These are phyloP conservation scores for Conticribra guillardii DNA, from an alignment of 108 stramenopile genomes.

Conservation along the genomic window DNA sequence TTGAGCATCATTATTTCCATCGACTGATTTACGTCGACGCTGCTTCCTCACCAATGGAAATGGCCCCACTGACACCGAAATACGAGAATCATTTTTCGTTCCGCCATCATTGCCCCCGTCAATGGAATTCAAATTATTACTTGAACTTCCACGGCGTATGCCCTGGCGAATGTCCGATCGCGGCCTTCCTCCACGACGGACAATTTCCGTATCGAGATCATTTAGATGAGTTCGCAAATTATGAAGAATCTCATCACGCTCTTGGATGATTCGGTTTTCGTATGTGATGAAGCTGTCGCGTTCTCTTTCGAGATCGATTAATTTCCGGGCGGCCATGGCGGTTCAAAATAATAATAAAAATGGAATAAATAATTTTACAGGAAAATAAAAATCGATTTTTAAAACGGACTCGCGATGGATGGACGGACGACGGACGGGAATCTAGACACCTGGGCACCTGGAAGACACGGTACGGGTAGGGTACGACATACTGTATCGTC, in stretches of 20 bases:
- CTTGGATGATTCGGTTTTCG: constrained; percentile 18
- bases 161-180: neutral
- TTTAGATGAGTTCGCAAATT: constrained; percentile 22
- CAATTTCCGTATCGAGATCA: constrained; percentile 25
- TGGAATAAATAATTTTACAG: no score
- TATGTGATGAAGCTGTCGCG: constrained; percentile 8
- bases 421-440: no score
- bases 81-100: no score
- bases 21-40: neutral
- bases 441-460: no score
- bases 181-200: constrained; percentile 28
- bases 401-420: no score
- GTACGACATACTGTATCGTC: no score
- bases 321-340: constrained; percentile 4
- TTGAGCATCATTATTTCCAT: neutral
- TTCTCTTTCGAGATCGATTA: constrained; percentile 21
- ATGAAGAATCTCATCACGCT: constrained; percentile 22
- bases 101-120: neutral
- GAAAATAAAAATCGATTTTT: no score
- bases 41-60: neutral
- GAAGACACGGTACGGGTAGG: no score
- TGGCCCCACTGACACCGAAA: neutral
- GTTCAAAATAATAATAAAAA: no score
- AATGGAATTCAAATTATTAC: neutral
- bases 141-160: neutral